Evolutionary conservation across 2,329 filamentous ascomycete species (phyloP), one percentile per base, ranked within the genome.

Genomic region (Paraconiothyrium brasiliense): DNA sequence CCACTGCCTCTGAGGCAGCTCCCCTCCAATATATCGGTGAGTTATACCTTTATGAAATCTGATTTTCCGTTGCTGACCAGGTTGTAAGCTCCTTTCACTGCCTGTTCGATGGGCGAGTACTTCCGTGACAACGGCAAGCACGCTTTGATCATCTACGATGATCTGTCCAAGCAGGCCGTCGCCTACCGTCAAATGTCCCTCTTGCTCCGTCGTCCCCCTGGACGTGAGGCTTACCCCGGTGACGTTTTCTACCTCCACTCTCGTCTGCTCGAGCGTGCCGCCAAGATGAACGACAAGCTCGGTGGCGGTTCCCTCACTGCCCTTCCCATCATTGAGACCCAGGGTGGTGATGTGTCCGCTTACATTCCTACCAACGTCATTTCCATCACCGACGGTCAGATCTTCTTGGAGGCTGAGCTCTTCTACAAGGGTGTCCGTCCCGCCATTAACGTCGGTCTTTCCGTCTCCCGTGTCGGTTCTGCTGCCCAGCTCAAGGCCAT

Each of bases 351-450:
- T 85, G 95, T 99, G 80, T 98, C 95, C 76, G 95, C 95, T 76
- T 99, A 98, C 85, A 98, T 99, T 89, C 95, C 95, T 78, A 99
- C 95, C 86, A 99, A 98, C 88, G 95, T 98, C 86, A 99, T 99
- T 89, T 98, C 94, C 83, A 99, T 99, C 81, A 99, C 95, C 76
- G 95, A 98, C 79, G 95, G 95, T 69, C 95, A 99, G 87, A 98
- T 99, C 84, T 99, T 99, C 92, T 89, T 99, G 87, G 95, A 99
- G 86, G 85, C 94, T 74, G 95, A 99, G 85, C 89, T 98, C 71
- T 99, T 98, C 92, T 98, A 97, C 93, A 99, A 99, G 92, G 95
- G 95, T 96, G 86, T 99, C 84, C 94, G 95, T 81, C 95, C 95
- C 78, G 95, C 95, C 86, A 99, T 99, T 84, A 99, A 99, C 90